Evolutionary conservation across 805 yeast species (phyloP).

Genomic region (Sugiyamaella qingdaonensis): DNA sequence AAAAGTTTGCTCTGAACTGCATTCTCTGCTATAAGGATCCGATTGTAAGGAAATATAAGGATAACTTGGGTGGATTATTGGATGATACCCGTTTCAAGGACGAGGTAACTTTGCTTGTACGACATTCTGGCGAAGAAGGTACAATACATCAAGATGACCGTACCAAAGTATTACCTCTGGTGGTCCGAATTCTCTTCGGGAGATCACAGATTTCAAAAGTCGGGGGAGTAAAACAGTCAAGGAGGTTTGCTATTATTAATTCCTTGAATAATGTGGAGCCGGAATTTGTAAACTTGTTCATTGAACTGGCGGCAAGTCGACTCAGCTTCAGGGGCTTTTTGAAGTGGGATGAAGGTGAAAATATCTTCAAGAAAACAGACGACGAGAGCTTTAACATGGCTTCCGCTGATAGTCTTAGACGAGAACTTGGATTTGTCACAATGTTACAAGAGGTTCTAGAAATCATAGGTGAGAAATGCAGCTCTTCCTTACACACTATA

Average conservation of each 20-base stretch:
- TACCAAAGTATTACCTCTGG: constrained; percentile 58
- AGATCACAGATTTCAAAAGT: constrained; percentile 67
- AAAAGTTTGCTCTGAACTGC: constrained; percentile 67
- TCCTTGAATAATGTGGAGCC: constrained; percentile 34
- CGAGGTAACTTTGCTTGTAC: constrained; percentile 65
- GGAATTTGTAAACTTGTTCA: constrained; percentile 52
- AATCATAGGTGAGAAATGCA: constrained; percentile 56
- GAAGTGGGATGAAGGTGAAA: constrained; percentile 9
- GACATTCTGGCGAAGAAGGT: constrained; percentile 45
- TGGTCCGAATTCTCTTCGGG: constrained; percentile 79
- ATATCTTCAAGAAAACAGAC: neutral
- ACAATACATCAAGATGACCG: constrained; percentile 55
- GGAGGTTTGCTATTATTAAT: constrained; percentile 44
- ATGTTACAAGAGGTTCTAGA: constrained; percentile 52
- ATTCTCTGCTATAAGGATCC: constrained; percentile 60
- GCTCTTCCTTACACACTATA: constrained; percentile 45
- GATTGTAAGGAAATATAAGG: constrained; percentile 61
- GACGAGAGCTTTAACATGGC: neutral
- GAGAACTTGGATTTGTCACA: constrained; percentile 55
- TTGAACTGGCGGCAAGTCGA: constrained; percentile 57
- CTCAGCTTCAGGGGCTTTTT: constrained; percentile 41
- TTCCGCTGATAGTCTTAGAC: constrained; percentile 14
- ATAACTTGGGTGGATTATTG: constrained; percentile 64
- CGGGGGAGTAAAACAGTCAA: constrained; percentile 67
- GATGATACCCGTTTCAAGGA: constrained; percentile 85